phyloP scores from a whole-genome alignment of 306 rosid genomes.

The Citrullus mucosospermus region DNA sequence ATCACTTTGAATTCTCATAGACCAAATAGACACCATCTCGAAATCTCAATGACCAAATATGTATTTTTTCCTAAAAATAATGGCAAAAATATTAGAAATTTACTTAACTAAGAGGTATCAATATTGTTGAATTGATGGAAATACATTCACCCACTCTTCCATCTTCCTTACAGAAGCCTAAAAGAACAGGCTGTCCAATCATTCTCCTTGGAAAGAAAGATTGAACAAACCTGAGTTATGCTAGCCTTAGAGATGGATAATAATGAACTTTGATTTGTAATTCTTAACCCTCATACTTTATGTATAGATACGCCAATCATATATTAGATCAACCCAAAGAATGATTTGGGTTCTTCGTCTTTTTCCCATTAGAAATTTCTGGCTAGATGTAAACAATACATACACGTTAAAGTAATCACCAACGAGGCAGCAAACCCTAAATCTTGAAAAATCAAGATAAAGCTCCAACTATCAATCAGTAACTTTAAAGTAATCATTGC shows the following conservation, averaged over 20 bases:
- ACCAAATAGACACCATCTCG: not conserved
- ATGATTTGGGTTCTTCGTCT: not conserved
- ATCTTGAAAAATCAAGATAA: not conserved
- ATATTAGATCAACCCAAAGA: not conserved
- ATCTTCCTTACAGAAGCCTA: not conserved
- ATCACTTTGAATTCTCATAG: not conserved
- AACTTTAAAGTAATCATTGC: not conserved
- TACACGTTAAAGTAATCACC: not conserved
- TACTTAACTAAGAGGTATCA: not conserved
- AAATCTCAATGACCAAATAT: too few relatives aligned
- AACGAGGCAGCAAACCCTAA: not conserved
- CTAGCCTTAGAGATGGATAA: not conserved
- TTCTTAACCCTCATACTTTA: not conserved
- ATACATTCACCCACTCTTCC: not conserved
- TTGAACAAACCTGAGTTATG: not conserved
- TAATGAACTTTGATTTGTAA: not conserved
- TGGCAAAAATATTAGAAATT: not conserved
- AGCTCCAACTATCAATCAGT: not conserved
- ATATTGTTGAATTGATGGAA: not conserved
- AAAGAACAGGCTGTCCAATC: not conserved
- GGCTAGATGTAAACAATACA: not conserved
- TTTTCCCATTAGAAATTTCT: not conserved
- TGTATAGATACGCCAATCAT: not conserved
- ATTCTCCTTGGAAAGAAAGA: not conserved
- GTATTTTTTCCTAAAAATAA: not conserved